Conservation (phyloP, 768 basidiomycete species). For the Phaeotremella fagi region DNA sequence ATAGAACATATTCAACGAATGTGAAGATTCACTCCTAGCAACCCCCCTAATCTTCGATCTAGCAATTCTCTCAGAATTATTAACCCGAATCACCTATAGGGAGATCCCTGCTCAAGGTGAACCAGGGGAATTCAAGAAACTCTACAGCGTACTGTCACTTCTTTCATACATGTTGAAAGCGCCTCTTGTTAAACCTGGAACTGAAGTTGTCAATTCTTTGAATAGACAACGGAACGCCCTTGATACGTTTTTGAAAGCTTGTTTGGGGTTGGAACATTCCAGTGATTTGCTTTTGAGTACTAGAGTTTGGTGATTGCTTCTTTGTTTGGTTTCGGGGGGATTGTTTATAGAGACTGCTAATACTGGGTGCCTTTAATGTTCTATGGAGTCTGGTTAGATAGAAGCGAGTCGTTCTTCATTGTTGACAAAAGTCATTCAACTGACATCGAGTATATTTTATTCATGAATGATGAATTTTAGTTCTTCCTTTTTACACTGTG, state of each 20-base stretch:
- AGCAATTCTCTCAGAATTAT: constrained; percentile 83
- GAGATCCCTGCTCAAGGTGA: constrained; percentile 33
- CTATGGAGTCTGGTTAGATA: too few relatives aligned
- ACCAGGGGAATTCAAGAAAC: constrained; percentile 63
- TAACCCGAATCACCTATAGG: constrained; percentile 89
- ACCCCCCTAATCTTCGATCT: constrained; percentile 94
- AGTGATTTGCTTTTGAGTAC: constrained; percentile 81
- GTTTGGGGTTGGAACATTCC: constrained; percentile 76
- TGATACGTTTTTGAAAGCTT: constrained; percentile 90
- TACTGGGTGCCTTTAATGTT: too few relatives aligned
- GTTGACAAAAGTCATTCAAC: too few relatives aligned
- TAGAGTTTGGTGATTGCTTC: constrained; percentile 85
- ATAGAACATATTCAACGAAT: constrained; percentile 73
- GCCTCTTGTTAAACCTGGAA: constrained; percentile 83
- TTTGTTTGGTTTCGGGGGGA: too few relatives aligned
- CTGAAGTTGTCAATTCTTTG: constrained; percentile 90
- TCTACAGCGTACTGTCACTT: constrained; percentile 88
- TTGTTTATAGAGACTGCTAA: too few relatives aligned
- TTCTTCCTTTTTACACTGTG: too few relatives aligned
- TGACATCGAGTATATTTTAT: too few relatives aligned
- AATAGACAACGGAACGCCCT: constrained; percentile 92
- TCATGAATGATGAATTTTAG: too few relatives aligned
- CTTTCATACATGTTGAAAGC: constrained; percentile 98
- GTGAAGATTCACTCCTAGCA: constrained; percentile 95
- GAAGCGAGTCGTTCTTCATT: too few relatives aligned